Base-by-base conservation (phyloP, 352 stramenopile species). In the Globisporangium nagaii region DNA sequence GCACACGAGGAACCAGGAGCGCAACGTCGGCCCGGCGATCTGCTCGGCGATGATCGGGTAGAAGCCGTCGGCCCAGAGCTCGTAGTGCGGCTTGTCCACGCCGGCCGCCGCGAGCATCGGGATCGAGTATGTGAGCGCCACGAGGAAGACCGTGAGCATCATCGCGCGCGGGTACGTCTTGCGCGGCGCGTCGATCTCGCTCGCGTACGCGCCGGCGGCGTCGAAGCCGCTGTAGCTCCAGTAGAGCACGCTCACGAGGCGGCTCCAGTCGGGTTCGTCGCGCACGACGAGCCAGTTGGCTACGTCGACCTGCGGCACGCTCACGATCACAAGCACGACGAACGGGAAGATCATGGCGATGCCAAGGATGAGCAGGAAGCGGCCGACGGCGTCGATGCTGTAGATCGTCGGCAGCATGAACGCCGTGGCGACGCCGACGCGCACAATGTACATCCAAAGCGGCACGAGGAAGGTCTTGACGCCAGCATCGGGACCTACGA, bases 221-320 rank as follows among this genome's bases (percentile, higher is more conserved):
- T 90, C 79, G 56, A 93, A 93, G 17, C 82, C 82, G 49, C 73
- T 87, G 62, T 90, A 90, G 46, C 86, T 93, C 82, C 82, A 93
- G 64, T 93, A 93, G 28, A 93, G 57, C 12, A 79, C 56, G 40
- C 79, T 88, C 17, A 93, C 39, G 28, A 93, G 52, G 4, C 79
- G 63, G 12, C 66, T 66, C 79, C 79, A 90, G 28, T 89, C 67
- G 22, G 70, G 65, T 71, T 89, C 73, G 58, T 72, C 56, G 6
- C 74, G 71, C 15, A 92, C 56, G 43, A 78, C 73, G 12, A 88
- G 71, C 79, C 79, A 90, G 57, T 90, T 86, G 35, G 60, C 45
- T 6, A 73, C 73, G 46, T 86, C 51, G 53, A 90, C 76, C n/a
- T 84, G 67, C 39, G 79, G 77, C n/a, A 73, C 51, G 20, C 74